A percentile compares a stretch with the other conserved stretches of the same genome.
phyloP scores from a whole-genome alignment of 352 stramenopile genomes.

The Pythium angustatum region DNA sequence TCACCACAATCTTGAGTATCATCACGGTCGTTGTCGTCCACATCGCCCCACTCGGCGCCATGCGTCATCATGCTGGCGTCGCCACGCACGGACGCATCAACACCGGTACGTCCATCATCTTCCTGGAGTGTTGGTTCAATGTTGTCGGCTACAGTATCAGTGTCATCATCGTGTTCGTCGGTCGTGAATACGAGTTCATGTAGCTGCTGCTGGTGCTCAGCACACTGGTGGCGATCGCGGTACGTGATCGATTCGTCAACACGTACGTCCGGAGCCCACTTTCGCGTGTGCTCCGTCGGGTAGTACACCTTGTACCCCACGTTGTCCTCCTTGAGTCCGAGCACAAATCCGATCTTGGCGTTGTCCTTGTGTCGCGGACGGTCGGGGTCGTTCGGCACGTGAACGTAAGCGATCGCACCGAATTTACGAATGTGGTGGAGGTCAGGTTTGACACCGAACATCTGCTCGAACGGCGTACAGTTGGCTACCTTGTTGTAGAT shows the following conservation, averaged over 20 bases:
- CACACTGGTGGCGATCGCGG: background rate
- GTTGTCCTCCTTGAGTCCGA: background rate
- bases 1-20: no score
- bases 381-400: constrained; percentile 1
- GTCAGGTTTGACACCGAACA: constrained; percentile 14
- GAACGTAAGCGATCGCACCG: background rate
- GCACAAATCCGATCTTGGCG: background rate
- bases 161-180: background rate
- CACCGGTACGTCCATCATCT: no score
- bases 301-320: constrained; percentile 2
- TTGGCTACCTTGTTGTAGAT: background rate
- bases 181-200: background rate
- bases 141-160: no score
- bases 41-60: no score
- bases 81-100: no score
- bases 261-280: background rate
- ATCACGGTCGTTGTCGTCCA: no score
- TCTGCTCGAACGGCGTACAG: background rate
- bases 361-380: background rate
- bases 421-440: constrained; percentile 5
- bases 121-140: no score
- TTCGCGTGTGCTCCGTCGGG: background rate
- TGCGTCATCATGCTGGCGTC: no score
- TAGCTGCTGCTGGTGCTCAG: background rate
- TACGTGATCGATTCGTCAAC: constrained; percentile 1